Percentiles rank a stretch among this genome's conserved stretches.
Conservation (phyloP, 78 protist species). For the Polysphondylium violaceum region DNA sequence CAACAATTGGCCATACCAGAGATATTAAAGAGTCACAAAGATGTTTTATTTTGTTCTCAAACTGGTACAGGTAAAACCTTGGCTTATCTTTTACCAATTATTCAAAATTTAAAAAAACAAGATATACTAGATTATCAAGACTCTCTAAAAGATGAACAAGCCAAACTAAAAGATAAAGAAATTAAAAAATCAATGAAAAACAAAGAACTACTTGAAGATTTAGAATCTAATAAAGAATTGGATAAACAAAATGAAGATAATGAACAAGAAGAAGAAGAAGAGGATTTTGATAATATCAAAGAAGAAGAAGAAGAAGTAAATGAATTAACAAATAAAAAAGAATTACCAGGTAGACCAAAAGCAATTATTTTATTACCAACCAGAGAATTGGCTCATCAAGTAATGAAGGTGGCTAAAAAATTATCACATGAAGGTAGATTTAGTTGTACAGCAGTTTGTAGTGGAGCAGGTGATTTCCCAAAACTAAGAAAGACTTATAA, state of each 20-base stretch:
- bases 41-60: constrained; percentile 57
- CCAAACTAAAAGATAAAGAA: not conserved
- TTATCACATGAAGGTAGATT: constrained; percentile 35
- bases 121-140: constrained; percentile 41
- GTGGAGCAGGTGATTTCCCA: constrained; percentile 56
- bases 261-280: not conserved
- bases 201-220: not conserved
- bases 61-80: constrained; percentile 93
- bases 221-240: not conserved
- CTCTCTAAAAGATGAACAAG: not conserved
- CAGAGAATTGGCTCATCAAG: constrained; percentile 85
- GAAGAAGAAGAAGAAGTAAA: not conserved
- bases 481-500: not conserved
- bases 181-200: not conserved
- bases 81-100: constrained; percentile 86
- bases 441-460: constrained; percentile 25
- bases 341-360: constrained; percentile 70
- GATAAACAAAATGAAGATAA: constrained; percentile 8
- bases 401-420: constrained; percentile 52
- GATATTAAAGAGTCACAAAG: constrained; percentile 13
- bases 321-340: not conserved
- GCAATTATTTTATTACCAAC: constrained; percentile 88
- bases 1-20: constrained; percentile 73
- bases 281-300: not conserved
- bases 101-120: constrained; percentile 51